Base-by-base conservation (phyloP, 1,139 yeast genomes). In the Taphrina wiesneri region DNA sequence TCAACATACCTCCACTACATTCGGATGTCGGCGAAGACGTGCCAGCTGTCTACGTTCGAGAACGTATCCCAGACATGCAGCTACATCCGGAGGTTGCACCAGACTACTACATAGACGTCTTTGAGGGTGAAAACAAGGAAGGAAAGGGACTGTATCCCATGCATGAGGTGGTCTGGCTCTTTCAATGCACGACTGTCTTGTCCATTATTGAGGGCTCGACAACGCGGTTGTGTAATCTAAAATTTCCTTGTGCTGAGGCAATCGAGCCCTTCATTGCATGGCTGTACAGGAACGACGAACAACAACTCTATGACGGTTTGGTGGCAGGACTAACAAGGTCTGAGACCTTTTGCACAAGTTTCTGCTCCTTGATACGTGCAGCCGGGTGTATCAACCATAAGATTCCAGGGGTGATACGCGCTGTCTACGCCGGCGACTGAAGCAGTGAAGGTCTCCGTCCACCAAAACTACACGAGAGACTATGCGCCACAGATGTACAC, bases 181-280 rank as follows among this genome's bases (percentile, higher is more conserved):
- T 17, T 11, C 54, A 49, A 28, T 49, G 54, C 17, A 30, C 54
- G 15, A 49, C 28, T 34, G 54, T 49, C 23, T 30, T 49, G 3
- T 36, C 54, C 19, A 13, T 49, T 19, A 17, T 9, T 4, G 54
- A 49, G 11, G 54, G 54, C 39, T 19, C 54, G 36, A 49, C 54
- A 9, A 49, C 34, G 7, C 34, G 54, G 17, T 13, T 30, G 7
- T 26, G 34, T 17, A 19, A 28, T 1, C 23, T 49, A 13, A 39
- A 49, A 26, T 3, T 36, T 5, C 54, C 54, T 1, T 28, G 36
- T 17, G 21, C 54, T 5, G 54, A 49, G 11, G 54, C 54, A 11
- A 26, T 49, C 54, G 54, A 49, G 7, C 34, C 54, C 36, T 49
- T 49, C 54, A 49, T 49, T 21, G 34, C 54, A 11, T 49, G 54